Evolutionary conservation across 768 basidiomycete species (phyloP), one percentile per base, ranked within the genome.

Genomic region (Leccinum boreale): DNA sequence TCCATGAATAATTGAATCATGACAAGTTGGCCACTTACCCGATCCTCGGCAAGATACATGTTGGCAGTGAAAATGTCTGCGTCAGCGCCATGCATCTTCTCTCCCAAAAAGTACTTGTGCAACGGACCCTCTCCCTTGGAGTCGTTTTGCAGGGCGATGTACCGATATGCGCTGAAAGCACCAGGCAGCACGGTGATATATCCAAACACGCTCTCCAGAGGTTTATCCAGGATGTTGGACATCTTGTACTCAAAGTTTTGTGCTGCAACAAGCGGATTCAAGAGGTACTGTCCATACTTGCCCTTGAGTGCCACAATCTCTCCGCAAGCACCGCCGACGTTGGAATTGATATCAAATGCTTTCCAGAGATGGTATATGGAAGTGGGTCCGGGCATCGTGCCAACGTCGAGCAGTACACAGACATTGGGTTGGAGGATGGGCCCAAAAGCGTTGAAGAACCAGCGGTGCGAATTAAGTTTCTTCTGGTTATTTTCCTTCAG

Each of bases 181-280:
- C 92, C 92, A 1, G 93, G 93, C 1, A 98, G 74, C 28, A 99
- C 96, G 0, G 92, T 89, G 70, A 98, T 98, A 70, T 96, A 96
- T 9, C 94, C 94, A 69, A 95, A 94, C 33, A 94, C 82, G 0
- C 84, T 86, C 65, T 94, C 93, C 73, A 96, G 71, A 4, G 94
- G 92, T 69, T 96, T 96, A 67, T 95, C 93, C 56, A 96, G 73
- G 62, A 96, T 96, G 67, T 95, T 95, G 31, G 84, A 85, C 87
- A 92, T 92, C 80, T 94, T 94, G 73, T 95, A 94, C 73, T 94
- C 91, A 60, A 94, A 95, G 67, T 95, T 94, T 76, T 95, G 93
- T 11, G 92, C 90, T 5, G 92, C 92, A 7, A 94, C 89, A 4
- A 91, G 77, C 0, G 94, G 93, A 65, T 96, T 96, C 56, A 95